A percentile compares a stretch with the other conserved stretches of the same genome.
These are phyloP conservation scores for Elaeis guineensis DNA, from an alignment of 176 grass and related monocot species.

Conservation along the genomic window DNA sequence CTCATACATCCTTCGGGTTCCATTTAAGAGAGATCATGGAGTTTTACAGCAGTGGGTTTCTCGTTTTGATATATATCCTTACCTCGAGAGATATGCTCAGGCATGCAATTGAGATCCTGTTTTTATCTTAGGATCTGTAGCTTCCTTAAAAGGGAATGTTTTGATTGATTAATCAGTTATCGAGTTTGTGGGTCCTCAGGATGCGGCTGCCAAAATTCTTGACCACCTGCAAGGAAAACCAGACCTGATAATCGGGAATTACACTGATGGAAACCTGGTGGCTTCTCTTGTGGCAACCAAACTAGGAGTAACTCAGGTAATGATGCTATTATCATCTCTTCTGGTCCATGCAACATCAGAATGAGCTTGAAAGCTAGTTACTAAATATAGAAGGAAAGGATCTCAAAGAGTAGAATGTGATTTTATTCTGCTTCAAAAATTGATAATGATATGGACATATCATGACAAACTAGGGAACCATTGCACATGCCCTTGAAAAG, in stretches of 20 bases:
- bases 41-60: conserved; percentile 78
- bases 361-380: no score
- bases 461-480: conserved; percentile 44
- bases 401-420: no score
- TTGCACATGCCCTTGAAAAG: conserved; percentile 97
- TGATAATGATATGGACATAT: no score
- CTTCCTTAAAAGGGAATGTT: no score
- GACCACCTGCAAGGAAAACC: conserved; percentile 85
- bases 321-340: no score
- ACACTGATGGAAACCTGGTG: conserved; percentile 87
- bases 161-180: no score
- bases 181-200: conserved; percentile 29
- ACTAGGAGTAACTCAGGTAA: conserved; percentile 83
- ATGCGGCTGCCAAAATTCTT: conserved; percentile 61
- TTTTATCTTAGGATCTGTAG: neutral
- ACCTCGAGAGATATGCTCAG: conserved; percentile 96
- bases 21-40: conserved; percentile 59
- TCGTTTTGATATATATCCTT: conserved; percentile 89
- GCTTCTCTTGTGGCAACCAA: conserved; percentile 80
- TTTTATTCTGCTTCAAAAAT: no score
- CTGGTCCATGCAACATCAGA: no score
- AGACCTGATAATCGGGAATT: conserved; percentile 93
- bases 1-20: conserved; percentile 76
- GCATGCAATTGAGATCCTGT: conserved; percentile 22
- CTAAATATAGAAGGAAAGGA: no score